These are phyloP conservation scores for Ambrosiella cleistominuta DNA, from an alignment of 2,329 filamentous ascomycete species.

Conservation along the genomic window DNA sequence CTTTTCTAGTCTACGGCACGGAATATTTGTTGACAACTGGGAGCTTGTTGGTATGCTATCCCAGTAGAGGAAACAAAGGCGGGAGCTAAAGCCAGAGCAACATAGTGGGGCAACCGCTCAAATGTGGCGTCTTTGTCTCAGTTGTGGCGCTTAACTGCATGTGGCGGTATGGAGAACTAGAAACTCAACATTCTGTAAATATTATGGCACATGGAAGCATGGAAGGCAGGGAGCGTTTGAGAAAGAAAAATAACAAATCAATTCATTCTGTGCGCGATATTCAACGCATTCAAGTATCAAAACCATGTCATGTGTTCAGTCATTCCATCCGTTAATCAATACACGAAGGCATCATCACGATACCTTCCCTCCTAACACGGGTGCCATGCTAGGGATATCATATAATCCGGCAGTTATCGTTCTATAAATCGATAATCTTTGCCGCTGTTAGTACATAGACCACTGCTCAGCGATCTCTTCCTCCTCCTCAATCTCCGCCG, in stretches of 20 bases:
- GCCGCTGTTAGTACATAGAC: conserved; percentile 13
- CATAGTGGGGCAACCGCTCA: conserved; percentile 5
- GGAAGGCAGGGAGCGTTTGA: not conserved
- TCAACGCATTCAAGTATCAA: conserved; percentile 6
- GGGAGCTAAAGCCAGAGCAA: not conserved
- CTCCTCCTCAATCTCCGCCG: conserved; percentile 12
- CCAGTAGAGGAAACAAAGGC: conserved; percentile 9
- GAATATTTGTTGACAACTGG: conserved; percentile 11
- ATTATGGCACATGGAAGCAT: not conserved
- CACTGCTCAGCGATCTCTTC: conserved; percentile 13
- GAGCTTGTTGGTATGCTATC: not conserved
- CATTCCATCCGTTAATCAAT: conserved; percentile 12
- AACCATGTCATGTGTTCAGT: conserved; percentile 11
- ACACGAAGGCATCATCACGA: conserved; percentile 5
- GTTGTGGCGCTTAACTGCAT: not conserved
- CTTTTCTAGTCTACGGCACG: not conserved
- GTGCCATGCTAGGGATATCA: not conserved
- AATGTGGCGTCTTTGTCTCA: not conserved
- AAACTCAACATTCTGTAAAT: not conserved
- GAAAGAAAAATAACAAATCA: conserved; percentile 4
- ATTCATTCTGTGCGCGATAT: conserved; percentile 11
- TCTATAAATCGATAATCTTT: conserved; percentile 4
- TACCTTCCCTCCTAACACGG: conserved; percentile 2
- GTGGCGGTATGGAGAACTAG: too few relatives aligned
- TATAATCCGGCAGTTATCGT: conserved; percentile 3